Conservation (phyloP, 495 filamentous ascomycete species). For the Lasiosphaeria miniovina region DNA sequence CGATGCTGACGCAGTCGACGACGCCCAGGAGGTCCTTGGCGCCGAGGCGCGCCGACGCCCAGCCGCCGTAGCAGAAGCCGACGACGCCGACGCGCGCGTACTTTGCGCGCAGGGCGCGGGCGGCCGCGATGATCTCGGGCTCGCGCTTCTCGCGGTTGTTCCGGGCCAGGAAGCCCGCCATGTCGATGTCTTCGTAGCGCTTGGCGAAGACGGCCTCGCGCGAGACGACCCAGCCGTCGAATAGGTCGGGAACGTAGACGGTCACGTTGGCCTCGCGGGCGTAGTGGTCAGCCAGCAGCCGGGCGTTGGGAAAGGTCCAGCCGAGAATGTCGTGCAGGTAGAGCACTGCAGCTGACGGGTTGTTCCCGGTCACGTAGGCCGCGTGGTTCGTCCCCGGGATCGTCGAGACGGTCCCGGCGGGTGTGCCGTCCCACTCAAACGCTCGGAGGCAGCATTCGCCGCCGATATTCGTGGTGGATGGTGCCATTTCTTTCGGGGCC, state of each 20-base stretch:
- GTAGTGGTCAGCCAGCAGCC: constrained; percentile 56
- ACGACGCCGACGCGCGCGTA: constrained; percentile 50
- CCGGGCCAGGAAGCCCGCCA: constrained; percentile 32
- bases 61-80: constrained; percentile 62
- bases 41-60: constrained; percentile 50
- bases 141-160: constrained; percentile 48
- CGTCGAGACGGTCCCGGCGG: constrained; percentile 36
- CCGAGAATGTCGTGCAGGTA: constrained; percentile 58
- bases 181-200: constrained; percentile 38
- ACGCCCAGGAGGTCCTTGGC: constrained; percentile 36
- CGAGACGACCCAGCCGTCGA: constrained; percentile 38
- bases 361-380: constrained; percentile 45
- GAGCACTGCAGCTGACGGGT: constrained; percentile 47
- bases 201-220: constrained; percentile 27
- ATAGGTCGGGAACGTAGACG: constrained; percentile 60
- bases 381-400: constrained; percentile 36
- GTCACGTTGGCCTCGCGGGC: constrained; percentile 47
- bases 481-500: neutral
- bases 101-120: constrained; percentile 39
- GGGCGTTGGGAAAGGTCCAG: constrained; percentile 55
- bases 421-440: constrained; percentile 49
- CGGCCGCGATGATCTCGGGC: constrained; percentile 52
- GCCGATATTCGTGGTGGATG: neutral
- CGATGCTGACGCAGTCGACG: constrained; percentile 55
- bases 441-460: constrained; percentile 34